These are phyloP conservation scores for Trypanosomatidae sp. DNA, from an alignment of 208 protist genomes.

Conservation along the genomic window DNA sequence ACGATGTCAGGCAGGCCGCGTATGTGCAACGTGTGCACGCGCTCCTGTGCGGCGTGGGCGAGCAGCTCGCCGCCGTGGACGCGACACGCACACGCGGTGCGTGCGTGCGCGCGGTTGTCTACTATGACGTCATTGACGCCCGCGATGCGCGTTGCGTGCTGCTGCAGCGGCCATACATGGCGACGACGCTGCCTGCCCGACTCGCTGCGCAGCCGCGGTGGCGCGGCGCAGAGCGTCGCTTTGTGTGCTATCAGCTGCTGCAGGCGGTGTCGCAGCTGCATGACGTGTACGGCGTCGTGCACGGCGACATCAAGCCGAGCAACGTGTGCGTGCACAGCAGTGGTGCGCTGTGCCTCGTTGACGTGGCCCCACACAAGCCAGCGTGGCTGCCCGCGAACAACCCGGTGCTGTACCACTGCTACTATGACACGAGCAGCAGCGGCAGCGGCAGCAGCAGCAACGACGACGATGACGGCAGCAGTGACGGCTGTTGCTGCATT, in stretches of 20 bases:
- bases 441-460: too few species aligned
- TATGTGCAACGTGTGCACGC: conserved; percentile 17
- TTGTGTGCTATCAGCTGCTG: conserved; percentile 54
- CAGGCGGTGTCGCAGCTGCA: conserved; percentile 58
- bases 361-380: conserved; percentile 84
- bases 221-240: conserved; percentile 25
- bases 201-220: conserved; percentile 47
- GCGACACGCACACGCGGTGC: conserved; percentile 4
- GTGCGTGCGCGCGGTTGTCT: conserved; percentile 3
- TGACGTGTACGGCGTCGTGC: conserved; percentile 53
- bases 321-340: conserved; percentile 69
- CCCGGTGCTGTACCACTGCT: conserved; percentile 71
- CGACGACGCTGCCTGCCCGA: conserved; percentile 62
- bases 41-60: conserved; percentile 12
- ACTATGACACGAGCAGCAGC: conserved; percentile 78
- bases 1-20: conserved; percentile 17
- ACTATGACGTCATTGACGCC: conserved; percentile 8
- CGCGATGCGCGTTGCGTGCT: conserved; percentile 26
- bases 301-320: conserved; percentile 84
- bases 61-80: conserved; percentile 23
- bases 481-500: conserved; percentile 56
- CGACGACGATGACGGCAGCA: conserved; percentile 51
- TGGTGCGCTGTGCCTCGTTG: conserved; percentile 64
- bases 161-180: conserved; percentile 60
- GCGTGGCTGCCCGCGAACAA: conserved; percentile 42